These are phyloP conservation scores for Seiridium unicorne DNA, from an alignment of 2,329 filamentous ascomycete genomes.

Conservation along the genomic window DNA sequence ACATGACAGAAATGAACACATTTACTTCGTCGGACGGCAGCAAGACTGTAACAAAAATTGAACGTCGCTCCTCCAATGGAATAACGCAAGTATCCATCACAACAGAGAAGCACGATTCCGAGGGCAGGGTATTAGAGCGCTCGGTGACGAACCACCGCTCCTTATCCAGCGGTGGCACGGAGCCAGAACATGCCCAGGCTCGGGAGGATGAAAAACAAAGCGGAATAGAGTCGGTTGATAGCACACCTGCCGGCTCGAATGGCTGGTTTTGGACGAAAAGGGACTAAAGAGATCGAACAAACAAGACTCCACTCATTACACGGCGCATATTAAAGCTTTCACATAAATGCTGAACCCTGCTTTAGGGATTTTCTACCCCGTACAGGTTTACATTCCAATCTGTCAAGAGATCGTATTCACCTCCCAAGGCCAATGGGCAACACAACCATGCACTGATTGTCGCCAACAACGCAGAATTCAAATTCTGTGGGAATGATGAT, in stretches of 20 bases:
- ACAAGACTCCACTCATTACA: neutral
- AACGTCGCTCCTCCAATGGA: neutral
- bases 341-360: too few relatives aligned
- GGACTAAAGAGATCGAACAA: neutral
- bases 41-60: slow-evolving; percentile 14
- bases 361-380: too few relatives aligned
- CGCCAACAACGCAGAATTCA: too few relatives aligned
- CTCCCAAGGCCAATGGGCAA: too few relatives aligned
- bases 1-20: slow-evolving; percentile 8
- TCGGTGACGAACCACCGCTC: neutral
- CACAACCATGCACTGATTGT: neutral
- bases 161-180: neutral
- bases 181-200: neutral
- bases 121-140: slow-evolving; percentile 1
- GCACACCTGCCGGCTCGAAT: neutral
- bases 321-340: neutral
- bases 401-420: too few relatives aligned
- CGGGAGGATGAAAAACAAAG: neutral
- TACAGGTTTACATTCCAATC: too few relatives aligned
- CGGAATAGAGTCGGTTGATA: slow-evolving; percentile 1
- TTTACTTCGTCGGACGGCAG: slow-evolving; percentile 19
- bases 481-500: too few relatives aligned
- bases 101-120: slow-evolving; percentile 2
- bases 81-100: neutral
- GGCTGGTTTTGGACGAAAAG: slow-evolving; percentile 15